Evolutionary conservation across 2,329 filamentous ascomycete species (phyloP).

Genomic region (Bipolaris oryzae): DNA sequence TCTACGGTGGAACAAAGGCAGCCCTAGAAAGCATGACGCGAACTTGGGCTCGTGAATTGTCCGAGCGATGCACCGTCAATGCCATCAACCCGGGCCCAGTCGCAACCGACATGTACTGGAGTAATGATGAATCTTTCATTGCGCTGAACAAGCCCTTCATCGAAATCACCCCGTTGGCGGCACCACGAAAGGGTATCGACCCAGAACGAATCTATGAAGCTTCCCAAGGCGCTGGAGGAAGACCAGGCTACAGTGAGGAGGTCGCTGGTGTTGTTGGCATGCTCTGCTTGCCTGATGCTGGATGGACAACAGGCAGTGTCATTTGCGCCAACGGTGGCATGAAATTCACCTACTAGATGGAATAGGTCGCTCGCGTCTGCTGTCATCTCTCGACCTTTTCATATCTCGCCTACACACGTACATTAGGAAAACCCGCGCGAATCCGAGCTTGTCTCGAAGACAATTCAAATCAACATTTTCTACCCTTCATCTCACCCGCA

Average conservation of each 20-base stretch:
- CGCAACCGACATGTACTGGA: slow-evolving; percentile 66
- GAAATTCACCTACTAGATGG: slow-evolving; percentile 45
- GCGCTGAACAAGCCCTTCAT: slow-evolving; percentile 65
- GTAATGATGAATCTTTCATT: slow-evolving; percentile 63
- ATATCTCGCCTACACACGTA: no score
- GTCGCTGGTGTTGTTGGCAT: slow-evolving; percentile 78
- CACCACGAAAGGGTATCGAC: slow-evolving; percentile 66
- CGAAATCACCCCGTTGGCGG: slow-evolving; percentile 68
- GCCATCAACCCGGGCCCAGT: slow-evolving; percentile 71
- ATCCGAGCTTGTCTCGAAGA: no score
- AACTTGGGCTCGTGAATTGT: slow-evolving; percentile 68
- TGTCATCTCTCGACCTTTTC: no score
- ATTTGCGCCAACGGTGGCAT: slow-evolving; percentile 82
- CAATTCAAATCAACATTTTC: no score
- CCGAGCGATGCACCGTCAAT: slow-evolving; percentile 68
- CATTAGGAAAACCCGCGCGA: no score
- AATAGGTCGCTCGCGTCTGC: no score
- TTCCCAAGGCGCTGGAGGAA: slow-evolving; percentile 57
- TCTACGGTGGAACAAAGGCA: slow-evolving; percentile 71
- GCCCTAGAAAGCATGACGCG: slow-evolving; percentile 73
- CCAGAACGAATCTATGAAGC: slow-evolving; percentile 59
- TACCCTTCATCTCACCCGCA: no score
- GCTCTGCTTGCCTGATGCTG: slow-evolving; percentile 73
- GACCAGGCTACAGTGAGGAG: slow-evolving; percentile 68
- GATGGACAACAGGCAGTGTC: slow-evolving; percentile 79